phyloP scores from a whole-genome alignment of 768 basidiomycete genomes.

The Hirschioporus abietinus region DNA sequence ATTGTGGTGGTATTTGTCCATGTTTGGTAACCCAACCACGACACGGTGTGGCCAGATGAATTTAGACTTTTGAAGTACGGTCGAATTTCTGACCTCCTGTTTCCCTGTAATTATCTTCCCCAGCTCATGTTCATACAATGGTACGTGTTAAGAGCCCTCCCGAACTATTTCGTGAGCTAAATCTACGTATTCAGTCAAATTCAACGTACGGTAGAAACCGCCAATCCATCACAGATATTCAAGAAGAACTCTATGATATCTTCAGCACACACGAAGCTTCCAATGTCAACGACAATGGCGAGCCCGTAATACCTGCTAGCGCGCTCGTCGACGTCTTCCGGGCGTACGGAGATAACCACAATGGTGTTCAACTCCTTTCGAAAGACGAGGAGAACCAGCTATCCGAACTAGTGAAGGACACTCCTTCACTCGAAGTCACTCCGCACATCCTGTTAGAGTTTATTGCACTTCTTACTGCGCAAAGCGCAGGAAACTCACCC shows the following conservation, averaged over 20 bases:
- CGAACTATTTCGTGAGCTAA: not conserved
- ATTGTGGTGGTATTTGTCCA: not conserved
- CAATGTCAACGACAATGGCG: constrained; percentile 50
- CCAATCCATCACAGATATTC: constrained; percentile 67
- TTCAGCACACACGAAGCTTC: constrained; percentile 62
- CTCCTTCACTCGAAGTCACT: constrained; percentile 63
- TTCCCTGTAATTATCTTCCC: not conserved
- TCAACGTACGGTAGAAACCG: constrained; percentile 51
- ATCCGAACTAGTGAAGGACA: constrained; percentile 46
- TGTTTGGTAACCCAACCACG: not conserved
- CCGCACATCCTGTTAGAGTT: constrained; percentile 47
- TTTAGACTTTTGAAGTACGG: not conserved
- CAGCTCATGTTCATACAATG: not conserved
- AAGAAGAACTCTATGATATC: constrained; percentile 60
- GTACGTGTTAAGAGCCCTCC: not conserved
- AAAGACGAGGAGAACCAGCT: constrained; percentile 59
- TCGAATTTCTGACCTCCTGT: not conserved
- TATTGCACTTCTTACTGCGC: constrained; percentile 38
- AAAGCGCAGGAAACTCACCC: constrained; percentile 34
- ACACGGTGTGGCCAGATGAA: not conserved
- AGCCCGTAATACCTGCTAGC: constrained; percentile 63
- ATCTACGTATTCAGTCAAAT: constrained; percentile 12
- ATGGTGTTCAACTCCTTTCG: constrained; percentile 58
- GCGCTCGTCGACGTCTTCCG: constrained; percentile 68
- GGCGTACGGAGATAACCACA: constrained; percentile 53